Evolutionary conservation across 1,139 yeast genomes (phyloP), one percentile per base, ranked within the genome.

Genomic region (Hyphopichia wangnamkhiaoensis): DNA sequence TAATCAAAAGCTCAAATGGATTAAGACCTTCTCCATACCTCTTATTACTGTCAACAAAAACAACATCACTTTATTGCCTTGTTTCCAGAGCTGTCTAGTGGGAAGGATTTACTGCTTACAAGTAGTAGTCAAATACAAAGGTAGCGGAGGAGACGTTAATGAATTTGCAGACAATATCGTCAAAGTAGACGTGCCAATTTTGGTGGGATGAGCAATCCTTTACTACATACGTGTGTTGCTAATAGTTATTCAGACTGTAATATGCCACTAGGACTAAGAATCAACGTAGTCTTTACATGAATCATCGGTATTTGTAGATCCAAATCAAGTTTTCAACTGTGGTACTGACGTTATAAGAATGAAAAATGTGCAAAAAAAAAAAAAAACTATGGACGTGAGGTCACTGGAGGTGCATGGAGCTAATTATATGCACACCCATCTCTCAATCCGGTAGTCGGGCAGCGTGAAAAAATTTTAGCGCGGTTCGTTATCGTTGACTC

Each of bases 31-130:
- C 4, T 42, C 47, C 1, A 40, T 71, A 2, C 75, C 76, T 3
- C 49, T 72, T 38, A 50, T 46, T 13, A 49, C 61, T 1, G 39
- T 59, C 17, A 71, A 71, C 46, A 70, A 69, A 48, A 62, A 65
- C 42, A 71, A 68, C 42, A 58, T 69, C 33, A 69, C 66, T 16
- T 56, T 72, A 38, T 53, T 68, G 12, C 77, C 78, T 5, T 62
- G 66, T 33, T 72, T 71, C 50, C 77, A 72, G 42, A 66, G 61
- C 34, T 72, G 78, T 47, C 58, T 72, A 40, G 65, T 68, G 9
- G 78, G 78, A 0, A 53, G 77, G 40, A 42, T 68, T 2, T 71
- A 72, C 45, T 64, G 74, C 42, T 52, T 72, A 37, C 76, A 71
- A 46, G 63, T 71, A 3, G 47, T 54, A 17, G 69, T 71, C 13